These are phyloP conservation scores for Beta vulgaris DNA, from an alignment of 148 eudicot genomes.

Conservation along the genomic window DNA sequence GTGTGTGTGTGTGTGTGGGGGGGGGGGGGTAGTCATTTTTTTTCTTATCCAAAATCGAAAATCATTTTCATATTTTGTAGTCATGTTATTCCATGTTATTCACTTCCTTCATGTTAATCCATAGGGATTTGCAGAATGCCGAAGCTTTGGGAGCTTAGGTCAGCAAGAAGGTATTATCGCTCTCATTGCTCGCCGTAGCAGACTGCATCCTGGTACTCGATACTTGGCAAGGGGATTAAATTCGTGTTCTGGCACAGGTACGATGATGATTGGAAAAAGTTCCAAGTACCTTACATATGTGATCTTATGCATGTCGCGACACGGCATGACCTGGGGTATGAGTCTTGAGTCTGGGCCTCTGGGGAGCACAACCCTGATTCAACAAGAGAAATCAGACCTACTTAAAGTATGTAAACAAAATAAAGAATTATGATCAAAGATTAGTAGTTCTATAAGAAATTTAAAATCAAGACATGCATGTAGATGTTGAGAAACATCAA, in stretches of 20 bases:
- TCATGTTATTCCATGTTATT: constrained; percentile 18
- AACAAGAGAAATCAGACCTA: neutral
- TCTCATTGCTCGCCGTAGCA: constrained; percentile 94
- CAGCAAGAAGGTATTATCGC: constrained; percentile 95
- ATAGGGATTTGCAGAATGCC: constrained; percentile 93
- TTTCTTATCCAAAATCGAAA: neutral
- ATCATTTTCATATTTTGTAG: constrained; percentile 8
- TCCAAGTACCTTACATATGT: neutral
- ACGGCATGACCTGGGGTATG: neutral
- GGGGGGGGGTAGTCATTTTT: no score
- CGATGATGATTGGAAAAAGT: constrained; percentile 1
- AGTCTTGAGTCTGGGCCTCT: no score
- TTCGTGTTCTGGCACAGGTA: constrained; percentile 93
- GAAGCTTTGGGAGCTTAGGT: constrained; percentile 93
- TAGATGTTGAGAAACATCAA: no score
- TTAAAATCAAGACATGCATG: no score
- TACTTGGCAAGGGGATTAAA: constrained; percentile 95
- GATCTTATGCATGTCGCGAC: neutral
- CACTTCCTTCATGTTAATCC: constrained; percentile 34
- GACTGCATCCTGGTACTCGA: constrained; percentile 98
- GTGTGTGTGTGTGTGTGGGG: no score
- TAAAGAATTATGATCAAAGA: no score
- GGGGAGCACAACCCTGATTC: neutral
- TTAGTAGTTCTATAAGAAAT: no score
- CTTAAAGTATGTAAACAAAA: no score